Conservation (phyloP, 2,329 filamentous ascomycete genomes). For the Ophiostoma triangulosporum region DNA sequence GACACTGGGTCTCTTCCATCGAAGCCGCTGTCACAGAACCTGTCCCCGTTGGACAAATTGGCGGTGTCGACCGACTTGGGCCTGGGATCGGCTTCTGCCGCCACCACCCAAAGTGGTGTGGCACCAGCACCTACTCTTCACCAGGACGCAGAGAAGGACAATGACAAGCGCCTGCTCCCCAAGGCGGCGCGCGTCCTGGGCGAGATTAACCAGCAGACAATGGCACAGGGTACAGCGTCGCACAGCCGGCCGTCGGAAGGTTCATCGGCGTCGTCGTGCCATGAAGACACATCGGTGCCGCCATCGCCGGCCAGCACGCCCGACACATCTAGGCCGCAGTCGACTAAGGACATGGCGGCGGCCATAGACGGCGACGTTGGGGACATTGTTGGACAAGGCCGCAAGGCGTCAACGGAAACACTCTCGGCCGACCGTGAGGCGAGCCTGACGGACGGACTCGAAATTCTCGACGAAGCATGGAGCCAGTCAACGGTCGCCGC, state of each 20-base stretch:
- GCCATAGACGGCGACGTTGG: conserved; percentile 12
- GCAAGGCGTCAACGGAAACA: neutral
- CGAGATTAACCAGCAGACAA: conserved; percentile 7
- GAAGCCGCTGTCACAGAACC: neutral
- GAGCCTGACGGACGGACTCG: neutral
- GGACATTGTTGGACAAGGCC: no score
- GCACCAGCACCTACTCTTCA: neutral
- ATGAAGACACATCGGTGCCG: conserved; percentile 24
- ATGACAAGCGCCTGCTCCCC: conserved; percentile 5
- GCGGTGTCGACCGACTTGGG: no score
- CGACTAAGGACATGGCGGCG: conserved; percentile 21
- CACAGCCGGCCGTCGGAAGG: conserved; percentile 6
- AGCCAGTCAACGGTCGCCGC: conserved; percentile 16
- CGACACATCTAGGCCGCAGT: conserved; percentile 30
- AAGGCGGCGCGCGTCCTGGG: conserved; percentile 10
- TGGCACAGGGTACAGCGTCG: neutral
- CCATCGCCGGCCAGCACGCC: conserved; percentile 27
- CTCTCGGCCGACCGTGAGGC: neutral
- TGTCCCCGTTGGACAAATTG: no score
- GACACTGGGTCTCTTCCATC: neutral
- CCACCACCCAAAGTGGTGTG: no score
- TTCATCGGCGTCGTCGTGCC: conserved; percentile 29
- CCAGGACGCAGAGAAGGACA: neutral
- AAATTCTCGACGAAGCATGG: conserved; percentile 15
- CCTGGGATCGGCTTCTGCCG: no score